A percentile compares a stretch with the other conserved stretches of the same genome.
Evolutionary conservation across 495 filamentous ascomycete species (phyloP).

Genomic region (Schizothecium vesticola): DNA sequence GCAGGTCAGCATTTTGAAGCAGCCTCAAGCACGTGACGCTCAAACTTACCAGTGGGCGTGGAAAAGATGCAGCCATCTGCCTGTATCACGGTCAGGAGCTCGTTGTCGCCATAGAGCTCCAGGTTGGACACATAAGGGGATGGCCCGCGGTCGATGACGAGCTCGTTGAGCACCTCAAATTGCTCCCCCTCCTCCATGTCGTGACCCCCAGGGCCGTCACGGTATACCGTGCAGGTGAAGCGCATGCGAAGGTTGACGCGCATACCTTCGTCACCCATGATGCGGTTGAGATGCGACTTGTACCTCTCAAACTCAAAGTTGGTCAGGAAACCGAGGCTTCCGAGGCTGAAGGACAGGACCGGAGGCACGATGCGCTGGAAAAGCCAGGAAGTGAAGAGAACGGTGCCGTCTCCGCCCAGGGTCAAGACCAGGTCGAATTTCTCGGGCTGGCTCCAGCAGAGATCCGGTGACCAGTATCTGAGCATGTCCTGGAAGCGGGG

Average conservation of each 20-base stretch:
- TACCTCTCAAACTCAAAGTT: slow-evolving; percentile 85
- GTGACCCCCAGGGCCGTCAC: slow-evolving; percentile 41
- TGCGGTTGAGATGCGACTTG: slow-evolving; percentile 69
- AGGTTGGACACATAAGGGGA: slow-evolving; percentile 95
- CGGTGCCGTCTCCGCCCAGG: slow-evolving; percentile 87
- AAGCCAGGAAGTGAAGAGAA: slow-evolving; percentile 87
- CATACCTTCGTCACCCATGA: slow-evolving; percentile 93
- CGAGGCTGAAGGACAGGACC: slow-evolving; percentile 81
- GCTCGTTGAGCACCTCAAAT: slow-evolving; percentile 93
- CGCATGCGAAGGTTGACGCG: slow-evolving; percentile 93
- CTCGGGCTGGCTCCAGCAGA: slow-evolving; percentile 85
- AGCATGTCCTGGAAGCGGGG: slow-evolving; percentile 72
- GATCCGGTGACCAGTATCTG: slow-evolving; percentile 87
- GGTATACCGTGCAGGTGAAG: slow-evolving; percentile 92
- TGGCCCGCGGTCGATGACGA: slow-evolving; percentile 94
- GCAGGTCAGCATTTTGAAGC: slow-evolving; percentile 9
- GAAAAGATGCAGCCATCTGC: slow-evolving; percentile 97
- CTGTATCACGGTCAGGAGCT: slow-evolving; percentile 88
- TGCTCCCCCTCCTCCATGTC: slow-evolving; percentile 73
- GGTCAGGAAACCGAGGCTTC: slow-evolving; percentile 86
- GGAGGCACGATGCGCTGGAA: slow-evolving; percentile 92
- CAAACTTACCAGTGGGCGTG: slow-evolving; percentile 71
- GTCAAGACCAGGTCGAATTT: slow-evolving; percentile 91
- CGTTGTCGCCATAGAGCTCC: slow-evolving; percentile 89
- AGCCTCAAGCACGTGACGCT: background rate